Evolutionary conservation across 2,329 filamentous ascomycete species (phyloP), one percentile per base, ranked within the genome.

Genomic region (Hymenoscyphus linearis): DNA sequence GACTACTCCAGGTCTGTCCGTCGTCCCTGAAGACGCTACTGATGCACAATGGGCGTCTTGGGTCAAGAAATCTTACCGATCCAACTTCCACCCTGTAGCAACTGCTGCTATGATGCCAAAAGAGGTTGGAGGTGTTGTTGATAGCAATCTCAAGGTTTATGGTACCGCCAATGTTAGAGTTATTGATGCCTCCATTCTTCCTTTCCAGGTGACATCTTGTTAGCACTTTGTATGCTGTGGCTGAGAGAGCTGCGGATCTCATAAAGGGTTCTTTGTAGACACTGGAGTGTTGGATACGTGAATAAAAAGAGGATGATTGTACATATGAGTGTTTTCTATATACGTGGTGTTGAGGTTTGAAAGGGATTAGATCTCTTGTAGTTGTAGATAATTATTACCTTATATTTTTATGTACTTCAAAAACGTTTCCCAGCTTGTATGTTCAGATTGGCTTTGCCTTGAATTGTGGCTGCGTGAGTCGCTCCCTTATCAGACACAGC

Each of bases 171-270:
- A 84, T 57, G 76, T 93, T 64, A 82, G 90, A 60, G 90, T 95
- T 67, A 89, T 90, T 1, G 90, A 95, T 73, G 90, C 90, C 0
- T 89, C 90, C 71, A 83, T 95, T 59, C 93, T 96, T 79, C 91
- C 91, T 0, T 88, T 89, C 67, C 93, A 95, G 83, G 82, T 89
- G 93, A 74, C 95, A 95, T 78, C 90, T 90, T 63, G 92, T 93
- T 90, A 78, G 93, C 70, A 96, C 90, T 2, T 90, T 96, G 5
- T 76, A 96, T 71, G 87, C 84, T 57, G 85, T 93, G 68, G 91
- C 89, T 18, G 91, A 96, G 82, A 82, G 88, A 62, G 87, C 85
- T 9, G 91, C 91, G 0, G 91, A 96, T 80, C 74, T 96, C 72
- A 87, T 96, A 70, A 65, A 66, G 55, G 26, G 10, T 2, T 16